These are phyloP conservation scores for Sarcomyxa edulis DNA, from an alignment of 768 basidiomycete genomes.

Conservation along the genomic window DNA sequence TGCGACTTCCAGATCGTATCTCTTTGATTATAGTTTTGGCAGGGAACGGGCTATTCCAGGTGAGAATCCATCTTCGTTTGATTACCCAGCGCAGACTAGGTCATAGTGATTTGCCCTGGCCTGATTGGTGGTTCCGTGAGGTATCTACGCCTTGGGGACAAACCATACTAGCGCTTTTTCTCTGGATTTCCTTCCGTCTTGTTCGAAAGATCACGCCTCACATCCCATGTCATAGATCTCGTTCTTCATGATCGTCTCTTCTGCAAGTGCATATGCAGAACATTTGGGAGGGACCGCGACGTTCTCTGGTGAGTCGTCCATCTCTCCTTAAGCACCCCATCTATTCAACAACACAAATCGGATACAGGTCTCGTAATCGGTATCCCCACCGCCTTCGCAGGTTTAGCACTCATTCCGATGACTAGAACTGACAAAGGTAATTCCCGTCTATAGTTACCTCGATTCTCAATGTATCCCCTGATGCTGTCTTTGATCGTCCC, in stretches of 20 bases:
- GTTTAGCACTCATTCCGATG: constrained; percentile 51
- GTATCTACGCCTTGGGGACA: too few relatives aligned
- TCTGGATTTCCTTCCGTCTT: too few relatives aligned
- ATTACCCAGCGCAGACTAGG: too few relatives aligned
- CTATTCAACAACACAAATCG: too few relatives aligned
- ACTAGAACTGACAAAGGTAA: constrained; percentile 53
- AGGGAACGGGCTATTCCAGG: constrained; percentile 42
- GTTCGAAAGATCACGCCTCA: too few relatives aligned
- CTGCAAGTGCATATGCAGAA: constrained; percentile 57
- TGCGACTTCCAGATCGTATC: constrained; percentile 38
- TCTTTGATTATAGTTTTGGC: constrained; percentile 38
- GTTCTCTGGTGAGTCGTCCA: too few relatives aligned
- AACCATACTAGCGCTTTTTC: too few relatives aligned
- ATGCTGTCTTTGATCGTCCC: not conserved
- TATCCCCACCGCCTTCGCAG: constrained; percentile 60
- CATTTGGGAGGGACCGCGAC: constrained; percentile 62
- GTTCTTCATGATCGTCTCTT: constrained; percentile 68
- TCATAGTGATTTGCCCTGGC: too few relatives aligned
- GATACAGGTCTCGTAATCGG: constrained; percentile 64
- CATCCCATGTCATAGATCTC: constrained; percentile 51
- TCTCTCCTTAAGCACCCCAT: too few relatives aligned
- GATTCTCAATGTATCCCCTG: not conserved
- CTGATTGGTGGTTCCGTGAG: too few relatives aligned
- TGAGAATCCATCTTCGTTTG: too few relatives aligned
- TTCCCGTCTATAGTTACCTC: constrained; percentile 6